Percentiles rank a stretch among this genome's conserved stretches.
These are phyloP conservation scores for Psidium friedrichsthalianum DNA, from an alignment of 345 rosid genomes.

Conservation along the genomic window DNA sequence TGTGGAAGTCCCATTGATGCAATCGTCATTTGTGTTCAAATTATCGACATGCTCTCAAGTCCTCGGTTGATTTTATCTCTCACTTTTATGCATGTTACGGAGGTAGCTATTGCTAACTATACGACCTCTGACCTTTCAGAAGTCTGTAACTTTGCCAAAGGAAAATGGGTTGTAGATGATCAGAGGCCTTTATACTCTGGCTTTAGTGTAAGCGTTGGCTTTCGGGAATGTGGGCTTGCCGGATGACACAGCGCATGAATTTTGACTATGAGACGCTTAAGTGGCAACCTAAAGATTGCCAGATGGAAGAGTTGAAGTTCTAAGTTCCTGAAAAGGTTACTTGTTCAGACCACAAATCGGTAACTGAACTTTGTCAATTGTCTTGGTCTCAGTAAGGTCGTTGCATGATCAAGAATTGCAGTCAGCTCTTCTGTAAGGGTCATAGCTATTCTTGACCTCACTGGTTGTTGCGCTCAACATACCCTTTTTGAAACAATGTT, in stretches of 20 bases:
- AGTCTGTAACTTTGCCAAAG: slow-evolving; percentile 79
- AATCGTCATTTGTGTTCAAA: background rate
- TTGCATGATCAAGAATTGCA: background rate
- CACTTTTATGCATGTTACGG: background rate
- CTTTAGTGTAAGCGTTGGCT: slow-evolving; percentile 80
- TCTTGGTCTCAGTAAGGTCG: background rate
- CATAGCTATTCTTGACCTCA: background rate
- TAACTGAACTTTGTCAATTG: background rate
- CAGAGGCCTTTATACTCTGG: slow-evolving; percentile 71
- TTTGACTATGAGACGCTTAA: slow-evolving; percentile 64
- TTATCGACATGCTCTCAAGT: background rate
- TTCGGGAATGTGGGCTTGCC: slow-evolving; percentile 91
- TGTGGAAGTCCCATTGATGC: background rate
- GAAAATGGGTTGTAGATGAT: slow-evolving; percentile 87
- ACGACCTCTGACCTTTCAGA: slow-evolving; percentile 2
- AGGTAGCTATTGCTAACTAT: background rate
- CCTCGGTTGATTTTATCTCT: background rate
- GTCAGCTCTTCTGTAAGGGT: background rate
- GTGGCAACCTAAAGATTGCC: slow-evolving; percentile 85
- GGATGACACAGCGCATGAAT: slow-evolving; percentile 75
- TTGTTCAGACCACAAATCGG: background rate
- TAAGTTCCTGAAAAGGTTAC: slow-evolving; percentile 62
- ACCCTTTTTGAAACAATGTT: background rate
- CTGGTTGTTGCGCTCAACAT: background rate
- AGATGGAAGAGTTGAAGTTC: slow-evolving; percentile 69